Base-by-base conservation (phyloP, 257 asterid genomes). In the Nicotiana tabacum region DNA sequence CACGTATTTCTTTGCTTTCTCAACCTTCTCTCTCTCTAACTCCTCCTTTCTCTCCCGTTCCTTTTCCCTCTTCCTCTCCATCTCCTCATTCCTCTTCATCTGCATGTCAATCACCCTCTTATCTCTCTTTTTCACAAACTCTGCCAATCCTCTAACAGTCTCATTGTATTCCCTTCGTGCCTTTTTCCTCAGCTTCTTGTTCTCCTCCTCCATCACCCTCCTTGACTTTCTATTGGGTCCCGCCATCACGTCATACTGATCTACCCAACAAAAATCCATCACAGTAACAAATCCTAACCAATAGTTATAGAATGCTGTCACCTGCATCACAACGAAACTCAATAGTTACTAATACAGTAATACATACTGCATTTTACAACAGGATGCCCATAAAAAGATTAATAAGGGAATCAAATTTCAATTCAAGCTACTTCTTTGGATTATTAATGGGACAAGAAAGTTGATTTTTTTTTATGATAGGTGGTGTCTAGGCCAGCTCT, bases 61-160 rank as follows among this genome's bases (percentile, higher is more conserved):
- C 86, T 90, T 93, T 83, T 87, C 95, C 85, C 82, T 93, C 90
- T 87, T 94, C 87, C 64, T 92, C 89, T 92, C 97, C 95, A 90
- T 85, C 90, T 96, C 98, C 86, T 92, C 98, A 57, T 84, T 91
- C 93, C 87, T 93, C 90, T 96, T 96, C 43, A 89, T 18, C 88
- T 94, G 98, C 98, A 93, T 93, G 87, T 94, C 98, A 72, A 95
- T 92, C 60, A 96, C 99, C 81, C 98, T 86, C 87, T 93, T 96
- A 80, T 96, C 99, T 90, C 98, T 91, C 90, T 92, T 94, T 87
- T 96, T 96, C 70, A 90, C 98, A 86, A 96, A 96, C 89, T 87
- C 93, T 5, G 99, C 94, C 82, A 96, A 89, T 65, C 94, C 97
- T 87, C 98, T 87, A 32, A 96, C 98, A n/a, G 97, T 90, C 61